Evolutionary conservation across 1,284 basidiomycete genomes (phyloP).

Genomic region (Ganoderma resinaceum): DNA sequence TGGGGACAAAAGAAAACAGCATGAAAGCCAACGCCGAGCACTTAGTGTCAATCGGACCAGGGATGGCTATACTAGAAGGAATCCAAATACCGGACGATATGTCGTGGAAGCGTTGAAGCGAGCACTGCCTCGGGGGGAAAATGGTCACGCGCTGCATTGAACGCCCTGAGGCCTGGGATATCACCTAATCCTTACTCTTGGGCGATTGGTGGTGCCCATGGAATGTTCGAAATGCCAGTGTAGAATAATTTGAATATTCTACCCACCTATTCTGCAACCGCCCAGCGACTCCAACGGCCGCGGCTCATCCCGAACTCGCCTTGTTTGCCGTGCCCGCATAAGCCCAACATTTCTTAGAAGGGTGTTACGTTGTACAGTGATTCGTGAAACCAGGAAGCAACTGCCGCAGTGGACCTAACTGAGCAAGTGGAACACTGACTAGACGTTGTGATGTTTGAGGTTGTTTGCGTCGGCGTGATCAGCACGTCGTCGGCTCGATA

Average conservation of each 20-base stretch:
- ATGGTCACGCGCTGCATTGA: no score
- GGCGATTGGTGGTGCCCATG: no score
- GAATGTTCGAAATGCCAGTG: no score
- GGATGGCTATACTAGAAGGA: not conserved
- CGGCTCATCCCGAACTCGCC: no score
- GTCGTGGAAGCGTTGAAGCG: not conserved
- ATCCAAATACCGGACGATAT: not conserved
- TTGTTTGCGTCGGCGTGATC: not conserved
- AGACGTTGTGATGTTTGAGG: not conserved
- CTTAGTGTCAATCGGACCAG: not conserved
- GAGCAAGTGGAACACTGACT: not conserved
- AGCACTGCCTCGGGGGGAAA: not conserved
- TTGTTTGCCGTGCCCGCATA: no score
- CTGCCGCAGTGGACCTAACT: not conserved
- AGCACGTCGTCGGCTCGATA: slow-evolving; percentile 33
- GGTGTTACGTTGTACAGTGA: not conserved
- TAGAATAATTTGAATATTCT: no score
- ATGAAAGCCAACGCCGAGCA: no score
- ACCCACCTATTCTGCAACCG: not conserved
- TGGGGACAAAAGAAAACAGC: not conserved
- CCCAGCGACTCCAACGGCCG: no score
- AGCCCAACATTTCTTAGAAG: not conserved
- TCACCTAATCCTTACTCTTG: no score
- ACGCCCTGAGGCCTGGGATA: no score
- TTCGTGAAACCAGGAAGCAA: not conserved